Percentiles rank a stretch among this genome's conserved stretches.
Conservation (phyloP, 2,329 filamentous ascomycete species). For the Cyphellophora attinorum region DNA sequence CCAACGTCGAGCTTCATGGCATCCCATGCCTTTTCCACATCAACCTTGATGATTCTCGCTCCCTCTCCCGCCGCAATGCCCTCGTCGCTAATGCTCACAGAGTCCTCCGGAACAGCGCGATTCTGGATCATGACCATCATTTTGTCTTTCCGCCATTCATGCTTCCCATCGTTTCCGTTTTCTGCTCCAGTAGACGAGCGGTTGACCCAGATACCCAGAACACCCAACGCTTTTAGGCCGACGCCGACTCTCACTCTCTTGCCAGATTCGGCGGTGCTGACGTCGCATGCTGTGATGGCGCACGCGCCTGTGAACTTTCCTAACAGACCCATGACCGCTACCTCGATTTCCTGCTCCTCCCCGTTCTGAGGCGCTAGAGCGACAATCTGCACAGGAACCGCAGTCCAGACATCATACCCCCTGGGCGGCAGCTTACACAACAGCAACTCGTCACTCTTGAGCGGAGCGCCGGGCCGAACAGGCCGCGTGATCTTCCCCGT, state of each 20-base stretch:
- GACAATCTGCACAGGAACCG: conserved; percentile 51
- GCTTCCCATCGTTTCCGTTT: conserved; percentile 35
- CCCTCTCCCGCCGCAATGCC: conserved; percentile 14
- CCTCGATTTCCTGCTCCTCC: conserved; percentile 23
- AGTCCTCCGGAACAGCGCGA: conserved; percentile 56
- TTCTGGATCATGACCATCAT: conserved; percentile 70
- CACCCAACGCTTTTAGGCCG: conserved; percentile 69
- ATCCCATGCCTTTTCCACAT: conserved; percentile 68
- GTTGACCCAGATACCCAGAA: conserved; percentile 53
- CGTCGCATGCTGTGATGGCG: conserved; percentile 56
- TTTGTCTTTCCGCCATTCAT: conserved; percentile 31
- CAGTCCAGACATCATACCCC: conserved; percentile 74
- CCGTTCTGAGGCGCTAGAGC: conserved; percentile 25
- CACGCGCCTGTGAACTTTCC: conserved; percentile 86
- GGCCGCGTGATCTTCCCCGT: conserved; percentile 53
- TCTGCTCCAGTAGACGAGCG: conserved; percentile 45
- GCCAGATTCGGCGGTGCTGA: conserved; percentile 11
- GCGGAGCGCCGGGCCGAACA: conserved; percentile 31
- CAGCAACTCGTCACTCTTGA: conserved; percentile 39
- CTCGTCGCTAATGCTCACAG: conserved; percentile 42
- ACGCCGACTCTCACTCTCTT: conserved; percentile 53
- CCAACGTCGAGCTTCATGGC: conserved; percentile 59
- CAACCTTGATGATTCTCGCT: conserved; percentile 61
- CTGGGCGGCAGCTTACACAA: conserved; percentile 52
- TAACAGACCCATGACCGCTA: conserved; percentile 67